Percentiles rank a stretch among this genome's conserved stretches.
phyloP scores from a whole-genome alignment of 768 basidiomycete species.

The Tremella mesenterica region DNA sequence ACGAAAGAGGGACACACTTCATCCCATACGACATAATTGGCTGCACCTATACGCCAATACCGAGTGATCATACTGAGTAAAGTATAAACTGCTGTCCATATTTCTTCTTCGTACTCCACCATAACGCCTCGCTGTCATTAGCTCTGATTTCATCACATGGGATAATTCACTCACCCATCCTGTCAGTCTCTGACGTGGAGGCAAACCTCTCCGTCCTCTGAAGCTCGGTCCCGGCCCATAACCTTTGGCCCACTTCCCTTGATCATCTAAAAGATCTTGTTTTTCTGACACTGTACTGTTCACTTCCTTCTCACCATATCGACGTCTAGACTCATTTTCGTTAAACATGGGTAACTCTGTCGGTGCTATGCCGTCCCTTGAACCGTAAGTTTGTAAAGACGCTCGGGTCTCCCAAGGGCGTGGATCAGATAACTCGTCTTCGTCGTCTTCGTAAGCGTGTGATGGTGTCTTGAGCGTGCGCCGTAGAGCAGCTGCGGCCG shows the following conservation, averaged over 20 bases:
- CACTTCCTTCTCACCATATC: slow-evolving; percentile 20
- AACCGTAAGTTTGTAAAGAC: slow-evolving; percentile 23
- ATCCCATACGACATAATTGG: slow-evolving; percentile 88
- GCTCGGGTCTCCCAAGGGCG: slow-evolving; percentile 32
- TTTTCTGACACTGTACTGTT: slow-evolving; percentile 9
- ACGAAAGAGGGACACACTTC: slow-evolving; percentile 49
- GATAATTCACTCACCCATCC: slow-evolving; percentile 30
- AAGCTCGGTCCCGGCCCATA: slow-evolving; percentile 38
- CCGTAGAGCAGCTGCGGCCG: slow-evolving; percentile 1
- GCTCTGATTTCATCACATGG: neutral
- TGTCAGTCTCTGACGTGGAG: slow-evolving; percentile 30
- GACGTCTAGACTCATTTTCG: slow-evolving; percentile 25
- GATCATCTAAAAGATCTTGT: slow-evolving; percentile 19
- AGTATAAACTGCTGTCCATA: slow-evolving; percentile 63
- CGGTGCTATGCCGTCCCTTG: slow-evolving; percentile 1
- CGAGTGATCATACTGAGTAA: slow-evolving; percentile 90
- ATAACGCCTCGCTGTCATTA: slow-evolving; percentile 28
- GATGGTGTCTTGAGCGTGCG: neutral
- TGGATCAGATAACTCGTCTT: slow-evolving; percentile 27
- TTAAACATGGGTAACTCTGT: slow-evolving; percentile 21
- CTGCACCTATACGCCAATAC: slow-evolving; percentile 81
- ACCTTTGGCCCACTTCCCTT: slow-evolving; percentile 40
- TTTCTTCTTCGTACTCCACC: slow-evolving; percentile 40
- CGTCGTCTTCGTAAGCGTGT: neutral
- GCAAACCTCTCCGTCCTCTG: slow-evolving; percentile 40